Base-by-base conservation (phyloP, 106 monocot species). In the Dendrobium chrysotoxum region DNA sequence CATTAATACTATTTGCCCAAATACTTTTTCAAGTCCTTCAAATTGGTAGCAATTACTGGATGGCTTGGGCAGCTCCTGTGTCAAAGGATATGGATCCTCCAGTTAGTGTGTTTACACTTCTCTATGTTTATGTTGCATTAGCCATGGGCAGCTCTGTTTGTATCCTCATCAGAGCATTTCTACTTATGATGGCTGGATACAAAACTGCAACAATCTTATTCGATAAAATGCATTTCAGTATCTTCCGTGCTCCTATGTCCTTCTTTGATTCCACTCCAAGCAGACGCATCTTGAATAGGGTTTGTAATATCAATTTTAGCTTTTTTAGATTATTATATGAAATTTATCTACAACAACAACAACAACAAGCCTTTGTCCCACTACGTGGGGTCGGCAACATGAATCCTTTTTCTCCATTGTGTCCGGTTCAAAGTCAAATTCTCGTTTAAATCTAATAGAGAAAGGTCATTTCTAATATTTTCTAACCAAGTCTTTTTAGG, bases 191-290 rank as follows among this genome's bases (percentile, higher is more conserved):
- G 7, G 91, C 83, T 78, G 98, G 92, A 78, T 95, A 81, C 74
- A 89, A 92, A 77, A 98, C 91, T 28, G 92, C 98, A 16, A 91
- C 85, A 16, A 30, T 87, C 31, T 83, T 98, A 66, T 98, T 95
- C 65, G 79, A 95, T 80, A 91, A 93, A 75, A 95, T 98, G 74
- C 74, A 74, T 74, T 74, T 74, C 41, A 74, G 74, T 18, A 74
- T 74, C 20, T 74, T 74, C 10, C 89, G 91, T 54, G 98, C 94
- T 81, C 91, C 94, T 0, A 98, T 98, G 94, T 89, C 94, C 35
- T 98, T 92, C 83, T 98, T 97, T 74, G 93, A 96, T 89, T 91
- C 96, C 72, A 96, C 93, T 41, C 96, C 96, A 10, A 96, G 88
- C 50, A 91, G 93, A 0, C 90, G 93, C 3, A 96, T 96, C 83